Percentiles rank a stretch among this genome's conserved stretches.
Conservation (phyloP, 2,329 filamentous ascomycete species). For the Metarhizium album region DNA sequence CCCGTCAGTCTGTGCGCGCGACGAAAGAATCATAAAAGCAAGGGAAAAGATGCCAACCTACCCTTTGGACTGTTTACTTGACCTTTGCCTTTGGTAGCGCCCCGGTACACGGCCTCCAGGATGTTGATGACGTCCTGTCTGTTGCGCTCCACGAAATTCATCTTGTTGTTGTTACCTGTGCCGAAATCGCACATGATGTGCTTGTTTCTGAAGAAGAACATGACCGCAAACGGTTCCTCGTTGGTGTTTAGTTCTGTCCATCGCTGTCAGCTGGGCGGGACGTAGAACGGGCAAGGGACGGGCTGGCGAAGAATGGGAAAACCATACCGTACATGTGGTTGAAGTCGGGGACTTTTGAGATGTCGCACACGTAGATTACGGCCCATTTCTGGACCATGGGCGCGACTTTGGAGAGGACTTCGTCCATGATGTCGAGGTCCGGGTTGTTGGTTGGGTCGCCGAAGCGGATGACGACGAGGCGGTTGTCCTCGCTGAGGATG, state of each 20-base stretch:
- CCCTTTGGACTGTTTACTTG: constrained; percentile 91
- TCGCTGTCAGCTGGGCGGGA: no score
- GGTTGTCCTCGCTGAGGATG: constrained; percentile 78
- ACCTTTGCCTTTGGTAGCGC: constrained; percentile 97
- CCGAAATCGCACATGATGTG: constrained; percentile 98
- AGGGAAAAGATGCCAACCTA: background rate
- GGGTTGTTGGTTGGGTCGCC: constrained; percentile 55
- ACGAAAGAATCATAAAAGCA: background rate
- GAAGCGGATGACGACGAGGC: constrained; percentile 88
- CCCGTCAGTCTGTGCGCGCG: background rate
- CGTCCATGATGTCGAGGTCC: constrained; percentile 71
- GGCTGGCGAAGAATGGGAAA: background rate
- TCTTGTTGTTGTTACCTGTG: constrained; percentile 97
- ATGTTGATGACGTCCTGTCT: constrained; percentile 99
- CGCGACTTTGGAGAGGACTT: constrained; percentile 88
- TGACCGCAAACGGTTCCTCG: constrained; percentile 75
- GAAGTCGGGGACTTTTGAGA: constrained; percentile 84
- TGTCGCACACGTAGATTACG: constrained; percentile 87
- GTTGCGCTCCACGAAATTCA: constrained; percentile 89
- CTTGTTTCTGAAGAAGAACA: constrained; percentile 97
- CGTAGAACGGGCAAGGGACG: background rate
- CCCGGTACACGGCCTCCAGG: constrained; percentile 92
- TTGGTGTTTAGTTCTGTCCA: constrained; percentile 7
- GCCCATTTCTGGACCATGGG: constrained; percentile 91
- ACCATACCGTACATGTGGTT: constrained; percentile 79